Evolutionary conservation across 495 filamentous ascomycete species (phyloP).

Genomic region (Xylaria telfairii): DNA sequence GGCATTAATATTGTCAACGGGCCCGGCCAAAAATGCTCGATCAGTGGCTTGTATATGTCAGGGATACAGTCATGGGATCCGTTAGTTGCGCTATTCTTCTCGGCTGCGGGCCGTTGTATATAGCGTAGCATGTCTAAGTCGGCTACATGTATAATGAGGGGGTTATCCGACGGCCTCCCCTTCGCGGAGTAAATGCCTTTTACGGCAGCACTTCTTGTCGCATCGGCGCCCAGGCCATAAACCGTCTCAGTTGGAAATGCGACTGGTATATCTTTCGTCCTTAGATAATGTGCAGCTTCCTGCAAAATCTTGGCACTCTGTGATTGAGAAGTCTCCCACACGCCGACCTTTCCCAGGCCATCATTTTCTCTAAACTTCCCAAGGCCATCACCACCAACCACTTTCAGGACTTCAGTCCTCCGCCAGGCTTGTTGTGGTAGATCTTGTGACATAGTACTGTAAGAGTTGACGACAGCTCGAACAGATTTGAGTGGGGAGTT

Average conservation of each 20-base stretch:
- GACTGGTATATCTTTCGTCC: constrained; percentile 71
- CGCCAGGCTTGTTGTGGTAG: constrained; percentile 23
- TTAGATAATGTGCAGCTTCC: constrained; percentile 66
- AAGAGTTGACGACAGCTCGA: constrained; percentile 34
- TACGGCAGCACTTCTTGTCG: constrained; percentile 84
- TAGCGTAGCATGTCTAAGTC: constrained; percentile 78
- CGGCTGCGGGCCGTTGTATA: constrained; percentile 54
- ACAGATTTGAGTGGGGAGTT: constrained; percentile 26
- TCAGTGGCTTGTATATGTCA: constrained; percentile 79
- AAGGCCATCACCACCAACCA: constrained; percentile 27
- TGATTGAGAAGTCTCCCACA: constrained; percentile 37
- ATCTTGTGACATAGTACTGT: constrained; percentile 39
- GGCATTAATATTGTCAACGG: constrained; percentile 91
- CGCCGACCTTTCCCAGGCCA: constrained; percentile 30
- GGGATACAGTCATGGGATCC: constrained; percentile 65
- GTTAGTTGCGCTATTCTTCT: constrained; percentile 38
- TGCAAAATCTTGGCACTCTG: constrained; percentile 41
- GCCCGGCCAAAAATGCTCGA: constrained; percentile 90
- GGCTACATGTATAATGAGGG: constrained; percentile 89
- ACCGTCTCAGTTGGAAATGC: constrained; percentile 99
- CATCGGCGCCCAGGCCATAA: constrained; percentile 95
- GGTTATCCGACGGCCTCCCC: constrained; percentile 89
- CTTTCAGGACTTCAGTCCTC: constrained; percentile 29
- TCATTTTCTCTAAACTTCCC: constrained; percentile 34
- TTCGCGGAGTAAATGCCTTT: constrained; percentile 90